Base-by-base conservation (phyloP, 768 basidiomycete species). In the Podaxis sp. region DNA sequence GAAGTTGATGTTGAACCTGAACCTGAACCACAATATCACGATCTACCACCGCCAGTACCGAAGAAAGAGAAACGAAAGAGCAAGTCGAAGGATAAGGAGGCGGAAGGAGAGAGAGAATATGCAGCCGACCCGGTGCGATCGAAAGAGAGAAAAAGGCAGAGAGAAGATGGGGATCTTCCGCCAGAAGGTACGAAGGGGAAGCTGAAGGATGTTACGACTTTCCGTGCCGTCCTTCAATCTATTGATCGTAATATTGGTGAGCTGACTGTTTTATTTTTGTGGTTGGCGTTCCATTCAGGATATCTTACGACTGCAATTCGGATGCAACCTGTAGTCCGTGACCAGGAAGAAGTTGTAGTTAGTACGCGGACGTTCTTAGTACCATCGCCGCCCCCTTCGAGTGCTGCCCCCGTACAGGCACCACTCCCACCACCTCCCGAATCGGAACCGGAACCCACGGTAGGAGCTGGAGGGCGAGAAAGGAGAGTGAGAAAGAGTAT, bases 401-500 rank as follows among this genome's bases (percentile, higher is more conserved):
- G 15, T 41, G 19, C 17, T 43, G 53, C 29, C 3, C 33, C 54
- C 85, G 85, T 1, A 70, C 78, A 17, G 82, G 80, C 62, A 79
- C 81, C 22, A 63, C 71, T 27, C 77, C 79, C 29, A 66, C 75
- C 40, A 72, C 68, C 36, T 69, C 76, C 77, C 15, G 75, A 77
- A 51, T 36, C 65, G 4, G 70, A 69, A 11, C 64, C 60, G 12
- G 33, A 64, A 69, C 73, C 52, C 15, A 70, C 74, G 24, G 68
- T 58, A 66, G 79, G 43, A 19, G 13, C 6, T 19, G 43, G 68
- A 72, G 85, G 69, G 70, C 83, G 82, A 75, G 87, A 81, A 77
- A 83, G 76, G 69, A 75, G 88, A 55, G 72, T 80, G 19, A 81
- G 93, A 52, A 94, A 89, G 76, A 93, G 92, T 67, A 78, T 94